These are phyloP conservation scores for Sambucus nigra DNA, from an alignment of 129 eudicot species.

Conservation along the genomic window DNA sequence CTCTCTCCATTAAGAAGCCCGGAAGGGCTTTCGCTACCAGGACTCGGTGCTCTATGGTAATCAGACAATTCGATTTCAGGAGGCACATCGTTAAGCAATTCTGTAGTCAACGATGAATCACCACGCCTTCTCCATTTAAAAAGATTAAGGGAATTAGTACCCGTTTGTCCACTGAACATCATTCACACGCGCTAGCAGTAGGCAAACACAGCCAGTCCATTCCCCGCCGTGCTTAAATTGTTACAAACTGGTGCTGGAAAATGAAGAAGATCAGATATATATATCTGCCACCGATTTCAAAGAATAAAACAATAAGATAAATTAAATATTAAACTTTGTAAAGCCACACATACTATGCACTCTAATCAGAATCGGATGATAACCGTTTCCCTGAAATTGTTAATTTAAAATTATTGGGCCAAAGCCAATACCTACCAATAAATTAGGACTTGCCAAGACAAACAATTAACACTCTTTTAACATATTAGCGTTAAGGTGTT, in stretches of 20 bases:
- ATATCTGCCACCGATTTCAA: too few relatives aligned
- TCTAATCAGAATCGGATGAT: too few relatives aligned
- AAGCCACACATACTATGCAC: too few relatives aligned
- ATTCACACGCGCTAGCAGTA: slow-evolving; percentile 35
- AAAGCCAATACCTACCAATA: too few relatives aligned
- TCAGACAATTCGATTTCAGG: slow-evolving; percentile 87
- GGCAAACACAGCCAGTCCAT: slow-evolving; percentile 48
- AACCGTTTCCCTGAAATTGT: too few relatives aligned
- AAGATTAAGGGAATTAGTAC: slow-evolving; percentile 39
- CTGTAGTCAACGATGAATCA: slow-evolving; percentile 44
- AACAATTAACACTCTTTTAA: too few relatives aligned
- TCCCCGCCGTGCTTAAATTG: slow-evolving; percentile 32
- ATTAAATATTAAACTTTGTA: too few relatives aligned
- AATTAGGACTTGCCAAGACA: too few relatives aligned
- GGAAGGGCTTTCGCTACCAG: slow-evolving; percentile 88
- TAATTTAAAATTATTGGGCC: too few relatives aligned
- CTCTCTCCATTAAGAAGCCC: slow-evolving; percentile 81
- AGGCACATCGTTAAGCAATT: slow-evolving; percentile 35
- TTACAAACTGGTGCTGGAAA: slow-evolving; percentile 33
- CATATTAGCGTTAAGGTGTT: too few relatives aligned
- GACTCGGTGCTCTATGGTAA: slow-evolving; percentile 71
- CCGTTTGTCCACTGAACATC: slow-evolving; percentile 75
- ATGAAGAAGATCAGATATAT: not conserved
- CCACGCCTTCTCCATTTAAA: slow-evolving; percentile 54
- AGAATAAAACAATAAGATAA: too few relatives aligned